Evolutionary conservation across 2,329 filamentous ascomycete genomes (phyloP).

Genomic region (Stagonosporopsis vannaccii): DNA sequence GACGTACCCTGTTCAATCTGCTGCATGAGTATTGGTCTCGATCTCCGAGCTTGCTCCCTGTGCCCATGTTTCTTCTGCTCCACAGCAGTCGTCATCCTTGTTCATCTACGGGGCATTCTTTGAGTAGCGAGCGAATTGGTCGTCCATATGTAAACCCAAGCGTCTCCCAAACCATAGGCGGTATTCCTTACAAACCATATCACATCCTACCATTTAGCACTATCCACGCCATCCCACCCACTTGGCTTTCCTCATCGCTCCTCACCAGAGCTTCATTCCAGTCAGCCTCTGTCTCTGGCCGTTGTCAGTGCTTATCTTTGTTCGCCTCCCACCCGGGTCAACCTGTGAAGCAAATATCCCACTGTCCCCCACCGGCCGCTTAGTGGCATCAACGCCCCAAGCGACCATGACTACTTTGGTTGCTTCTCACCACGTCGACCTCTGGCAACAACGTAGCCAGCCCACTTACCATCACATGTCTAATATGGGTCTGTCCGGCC

Average conservation of each 20-base stretch:
- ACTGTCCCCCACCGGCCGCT: constrained; percentile 21
- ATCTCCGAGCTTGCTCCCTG: constrained; percentile 40
- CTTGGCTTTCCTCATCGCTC: constrained; percentile 1
- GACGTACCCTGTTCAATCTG: constrained; percentile 41
- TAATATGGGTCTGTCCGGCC: constrained; percentile 40
- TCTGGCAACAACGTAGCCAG: constrained; percentile 47
- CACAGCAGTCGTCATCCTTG: constrained; percentile 47
- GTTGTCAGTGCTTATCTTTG: constrained; percentile 28
- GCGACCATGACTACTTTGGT: constrained; percentile 48
- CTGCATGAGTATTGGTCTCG: constrained; percentile 43
- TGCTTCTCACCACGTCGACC: constrained; percentile 44
- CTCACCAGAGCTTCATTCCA: constrained; percentile 8
- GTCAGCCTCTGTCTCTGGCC: constrained; percentile 35
- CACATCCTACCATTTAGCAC: constrained; percentile 39
- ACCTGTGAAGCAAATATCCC: constrained; percentile 27
- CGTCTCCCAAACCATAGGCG: constrained; percentile 36
- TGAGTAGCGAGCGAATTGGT: constrained; percentile 33
- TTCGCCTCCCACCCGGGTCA: constrained; percentile 27
- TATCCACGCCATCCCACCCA: constrained; percentile 35
- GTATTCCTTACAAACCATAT: constrained; percentile 31
- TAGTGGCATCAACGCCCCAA: constrained; percentile 26
- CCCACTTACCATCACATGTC: constrained; percentile 40
- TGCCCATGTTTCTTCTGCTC: constrained; percentile 38
- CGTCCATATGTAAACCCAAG: constrained; percentile 47
- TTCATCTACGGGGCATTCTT: constrained; percentile 40